phyloP scores from a whole-genome alignment of 768 basidiomycete species.

The Lactifluus echinatus region DNA sequence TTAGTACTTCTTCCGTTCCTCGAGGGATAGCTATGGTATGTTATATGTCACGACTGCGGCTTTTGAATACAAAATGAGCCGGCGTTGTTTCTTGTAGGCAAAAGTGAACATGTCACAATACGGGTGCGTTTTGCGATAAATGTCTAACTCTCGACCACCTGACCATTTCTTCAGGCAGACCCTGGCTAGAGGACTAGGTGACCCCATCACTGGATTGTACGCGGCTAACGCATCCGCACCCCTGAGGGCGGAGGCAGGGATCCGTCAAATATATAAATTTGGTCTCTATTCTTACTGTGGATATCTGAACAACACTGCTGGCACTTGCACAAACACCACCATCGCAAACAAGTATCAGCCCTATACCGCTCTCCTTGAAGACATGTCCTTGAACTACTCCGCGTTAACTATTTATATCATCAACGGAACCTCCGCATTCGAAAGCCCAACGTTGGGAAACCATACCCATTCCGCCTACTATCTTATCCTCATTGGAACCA shows the following conservation, averaged over 20 bases:
- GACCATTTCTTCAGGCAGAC: conserved; percentile 37
- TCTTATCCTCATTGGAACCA: conserved; percentile 63
- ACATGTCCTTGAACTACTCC: conserved; percentile 61
- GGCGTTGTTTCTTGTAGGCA: conserved; percentile 34
- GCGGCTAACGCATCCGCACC: conserved; percentile 57
- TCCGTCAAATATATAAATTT: conserved; percentile 65
- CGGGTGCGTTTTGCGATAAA: conserved; percentile 39
- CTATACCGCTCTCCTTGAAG: conserved; percentile 51
- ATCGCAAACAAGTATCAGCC: conserved; percentile 55
- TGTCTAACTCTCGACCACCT: conserved; percentile 3
- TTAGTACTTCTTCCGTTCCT: conserved; percentile 66
- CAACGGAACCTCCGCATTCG: conserved; percentile 40
- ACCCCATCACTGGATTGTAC: conserved; percentile 57
- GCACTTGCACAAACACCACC: conserved; percentile 56
- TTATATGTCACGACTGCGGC: conserved; percentile 7
- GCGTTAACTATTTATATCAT: conserved; percentile 47
- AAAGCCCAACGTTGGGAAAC: conserved; percentile 49
- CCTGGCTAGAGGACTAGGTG: conserved; percentile 30
- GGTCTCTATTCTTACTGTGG: conserved; percentile 80
- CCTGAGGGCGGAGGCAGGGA: conserved; percentile 45
- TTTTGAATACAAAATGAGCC: conserved; percentile 18
- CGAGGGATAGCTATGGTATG: conserved; percentile 66
- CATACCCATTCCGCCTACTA: conserved; percentile 66
- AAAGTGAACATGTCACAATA: conserved; percentile 63
- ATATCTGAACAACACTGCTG: conserved; percentile 50